These are phyloP conservation scores for Cryphonectria carpinicola DNA, from an alignment of 2,329 filamentous ascomycete species.

Conservation along the genomic window DNA sequence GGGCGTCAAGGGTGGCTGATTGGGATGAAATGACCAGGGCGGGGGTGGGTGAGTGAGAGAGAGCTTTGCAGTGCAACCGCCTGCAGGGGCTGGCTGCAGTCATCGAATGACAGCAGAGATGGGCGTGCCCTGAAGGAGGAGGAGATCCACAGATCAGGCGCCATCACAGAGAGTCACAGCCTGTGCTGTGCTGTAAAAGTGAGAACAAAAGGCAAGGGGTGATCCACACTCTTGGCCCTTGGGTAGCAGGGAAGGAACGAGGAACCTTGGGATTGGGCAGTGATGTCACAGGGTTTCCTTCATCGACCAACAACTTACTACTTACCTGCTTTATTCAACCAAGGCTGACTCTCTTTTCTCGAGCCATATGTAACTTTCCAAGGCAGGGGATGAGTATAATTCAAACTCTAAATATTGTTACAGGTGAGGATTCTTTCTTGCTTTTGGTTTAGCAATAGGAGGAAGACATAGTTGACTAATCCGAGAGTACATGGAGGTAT, in stretches of 20 bases:
- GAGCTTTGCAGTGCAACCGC: not conserved
- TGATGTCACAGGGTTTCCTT: not conserved
- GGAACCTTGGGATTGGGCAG: constrained; percentile 1
- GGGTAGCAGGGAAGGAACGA: not conserved
- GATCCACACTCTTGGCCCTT: constrained; percentile 10
- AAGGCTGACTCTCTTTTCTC: not conserved
- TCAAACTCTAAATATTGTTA: not conserved
- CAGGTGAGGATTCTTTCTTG: no score
- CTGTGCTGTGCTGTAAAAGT: not conserved
- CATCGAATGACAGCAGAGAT: not conserved
- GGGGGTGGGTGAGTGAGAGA: not conserved
- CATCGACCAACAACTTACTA: not conserved
- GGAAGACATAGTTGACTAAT: no score
- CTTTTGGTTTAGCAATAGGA: no score
- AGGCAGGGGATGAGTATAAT: not conserved
- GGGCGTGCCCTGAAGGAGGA: not conserved
- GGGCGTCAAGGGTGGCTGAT: constrained; percentile 3
- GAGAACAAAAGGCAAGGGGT: not conserved
- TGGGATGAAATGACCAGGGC: not conserved
- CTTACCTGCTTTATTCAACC: not conserved
- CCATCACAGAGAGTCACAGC: constrained; percentile 1
- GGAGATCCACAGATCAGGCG: not conserved
- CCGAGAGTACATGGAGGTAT: no score
- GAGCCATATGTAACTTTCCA: not conserved
- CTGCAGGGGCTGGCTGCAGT: not conserved